Evolutionary conservation across 768 basidiomycete genomes (phyloP), one percentile per base, ranked within the genome.

Genomic region (Lactifluus piperatus): DNA sequence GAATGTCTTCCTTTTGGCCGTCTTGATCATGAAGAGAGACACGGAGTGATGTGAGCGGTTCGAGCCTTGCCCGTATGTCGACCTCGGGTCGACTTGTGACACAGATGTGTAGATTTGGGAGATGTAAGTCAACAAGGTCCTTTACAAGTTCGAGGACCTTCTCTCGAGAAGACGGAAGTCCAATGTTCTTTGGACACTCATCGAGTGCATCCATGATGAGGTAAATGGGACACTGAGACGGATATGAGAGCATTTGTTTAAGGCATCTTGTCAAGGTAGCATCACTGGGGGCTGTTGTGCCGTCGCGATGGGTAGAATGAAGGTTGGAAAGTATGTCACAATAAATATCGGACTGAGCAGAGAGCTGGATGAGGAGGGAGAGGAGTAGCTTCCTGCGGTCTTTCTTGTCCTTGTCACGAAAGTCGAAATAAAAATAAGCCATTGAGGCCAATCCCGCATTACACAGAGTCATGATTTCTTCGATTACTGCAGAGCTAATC

Each of bases 201-300:
- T 58, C 57, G 26, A 58, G 44, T 2, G 51, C 57, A 14, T 58
- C 57, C 11, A 47, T 6, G 2, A 52, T 30, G 10, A 57, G 14
- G 24, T 43, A 57, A 5, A 27, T 22, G 9, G 14, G 5, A 1
- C 9, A 5, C 41, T 20, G 20, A 26, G 13, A 16, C 0, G 32
- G 4, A 13, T 45, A 24, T 24, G 16, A 8, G 5, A 58, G 16
- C 24, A 45, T 34, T 4, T 53, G 13, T 10, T 34, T 51, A 16
- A 58, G n/a, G 11, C 56, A 57, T 7, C n/a, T 16, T 13, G 11
- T 20, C 14, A 57, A 14, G 1, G 11, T 14, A 11, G 6, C 11
- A 14, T 51, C 39, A 6, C 37, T 32, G n/a, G 56, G 48, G 5
- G 50, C 2, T 16, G 4, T 8, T 29, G 27, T 29, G 10, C 54